Evolutionary conservation across 805 yeast species (phyloP).

Genomic region (Clavispora phyllophila): DNA sequence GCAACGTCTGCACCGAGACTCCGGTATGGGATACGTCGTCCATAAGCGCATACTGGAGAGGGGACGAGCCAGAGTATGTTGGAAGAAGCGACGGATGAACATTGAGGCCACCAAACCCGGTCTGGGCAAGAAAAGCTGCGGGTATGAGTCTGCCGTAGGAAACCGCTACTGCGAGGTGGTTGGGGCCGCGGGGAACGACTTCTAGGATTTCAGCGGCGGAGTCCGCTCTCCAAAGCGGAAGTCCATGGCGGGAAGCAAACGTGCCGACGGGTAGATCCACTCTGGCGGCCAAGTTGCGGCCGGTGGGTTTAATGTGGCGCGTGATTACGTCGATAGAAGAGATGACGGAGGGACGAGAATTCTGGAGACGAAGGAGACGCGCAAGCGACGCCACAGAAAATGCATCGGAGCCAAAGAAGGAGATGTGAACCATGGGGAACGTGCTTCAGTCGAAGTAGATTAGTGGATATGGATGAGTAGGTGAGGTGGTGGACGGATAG

Average conservation of each 20-base stretch:
- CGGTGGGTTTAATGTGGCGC: slow-evolving; percentile 57
- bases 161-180: slow-evolving; percentile 71
- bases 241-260: slow-evolving; percentile 27
- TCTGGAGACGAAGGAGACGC: slow-evolving; percentile 24
- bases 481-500: background rate
- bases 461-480: background rate
- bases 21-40: slow-evolving; percentile 65
- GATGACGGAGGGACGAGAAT: slow-evolving; percentile 15
- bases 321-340: slow-evolving; percentile 57
- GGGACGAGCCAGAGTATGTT: slow-evolving; percentile 79
- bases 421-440: slow-evolving; percentile 29
- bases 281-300: slow-evolving; percentile 46
- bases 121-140: slow-evolving; percentile 39
- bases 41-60: slow-evolving; percentile 74
- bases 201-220: slow-evolving; percentile 32
- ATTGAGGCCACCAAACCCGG: slow-evolving; percentile 69
- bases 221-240: slow-evolving; percentile 51
- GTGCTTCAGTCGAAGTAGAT: too few species aligned
- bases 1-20: slow-evolving; percentile 83
- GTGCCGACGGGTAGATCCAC: slow-evolving; percentile 52
- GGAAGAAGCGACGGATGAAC: slow-evolving; percentile 93
- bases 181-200: slow-evolving; percentile 8
- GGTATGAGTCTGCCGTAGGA: slow-evolving; percentile 88
- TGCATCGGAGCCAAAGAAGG: slow-evolving; percentile 75
- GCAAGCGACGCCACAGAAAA: slow-evolving; percentile 58